Evolutionary conservation across 78 protist species (phyloP).

Genomic region (Dictyostelium discoideum): DNA sequence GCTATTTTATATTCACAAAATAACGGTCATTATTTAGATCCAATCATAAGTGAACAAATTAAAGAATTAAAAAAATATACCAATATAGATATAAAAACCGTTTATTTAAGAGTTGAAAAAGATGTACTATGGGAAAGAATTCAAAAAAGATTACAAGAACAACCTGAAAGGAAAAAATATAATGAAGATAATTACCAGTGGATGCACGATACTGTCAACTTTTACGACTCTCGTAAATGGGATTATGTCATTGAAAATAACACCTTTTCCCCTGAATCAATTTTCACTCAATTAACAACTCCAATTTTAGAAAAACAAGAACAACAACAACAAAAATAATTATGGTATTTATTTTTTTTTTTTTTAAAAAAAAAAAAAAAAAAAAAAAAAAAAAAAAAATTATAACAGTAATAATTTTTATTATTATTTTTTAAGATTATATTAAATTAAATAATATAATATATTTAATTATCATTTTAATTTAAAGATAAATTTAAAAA

Average conservation of each 20-base stretch:
- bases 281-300: slow-evolving; percentile 2
- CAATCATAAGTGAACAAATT: slow-evolving; percentile 61
- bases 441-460: no score
- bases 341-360: not conserved
- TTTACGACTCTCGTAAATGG: slow-evolving; percentile 54
- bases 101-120: slow-evolving; percentile 36
- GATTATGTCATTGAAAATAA: slow-evolving; percentile 40
- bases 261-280: not conserved
- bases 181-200: slow-evolving; percentile 62
- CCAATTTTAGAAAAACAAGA: not conserved
- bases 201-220: slow-evolving; percentile 57
- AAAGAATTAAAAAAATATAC: slow-evolving; percentile 52
- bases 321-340: slow-evolving; percentile 7
- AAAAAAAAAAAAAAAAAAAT: not conserved
- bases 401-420: not conserved
- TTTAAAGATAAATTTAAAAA: no score
- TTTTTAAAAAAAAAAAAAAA: no score
- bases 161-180: slow-evolving; percentile 56
- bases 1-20: slow-evolving; percentile 56
- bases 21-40: slow-evolving; percentile 61
- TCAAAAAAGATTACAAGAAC: slow-evolving; percentile 15
- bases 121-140: slow-evolving; percentile 65
- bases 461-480: no score
- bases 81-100: slow-evolving; percentile 52
- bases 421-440: no score